Evolutionary conservation across 106 monocot species (phyloP).

Genomic region (Phalaenopsis aphrodite): DNA sequence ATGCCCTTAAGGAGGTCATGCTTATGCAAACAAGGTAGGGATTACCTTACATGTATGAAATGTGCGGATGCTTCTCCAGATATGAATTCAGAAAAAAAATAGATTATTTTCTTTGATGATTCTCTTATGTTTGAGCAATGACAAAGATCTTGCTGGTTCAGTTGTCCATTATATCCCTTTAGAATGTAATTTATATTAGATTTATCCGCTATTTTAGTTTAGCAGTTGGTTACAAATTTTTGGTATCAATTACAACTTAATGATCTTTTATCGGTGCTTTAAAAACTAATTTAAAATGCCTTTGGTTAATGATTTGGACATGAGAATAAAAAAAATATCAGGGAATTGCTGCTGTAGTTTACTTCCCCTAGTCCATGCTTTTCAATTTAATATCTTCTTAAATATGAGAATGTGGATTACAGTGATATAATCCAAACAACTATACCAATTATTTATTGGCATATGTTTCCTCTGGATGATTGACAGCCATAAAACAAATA

Average conservation of each 20-base stretch:
- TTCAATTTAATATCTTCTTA: neutral
- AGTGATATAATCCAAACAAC: neutral
- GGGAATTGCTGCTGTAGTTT: neutral
- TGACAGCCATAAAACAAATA: neutral
- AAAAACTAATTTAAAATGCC: neutral
- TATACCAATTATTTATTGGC: neutral
- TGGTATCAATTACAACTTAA: neutral
- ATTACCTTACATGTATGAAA: neutral
- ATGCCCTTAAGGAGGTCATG: neutral
- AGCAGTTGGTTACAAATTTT: neutral
- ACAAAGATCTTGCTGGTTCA: neutral
- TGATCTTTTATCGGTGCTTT: neutral
- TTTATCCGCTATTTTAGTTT: neutral
- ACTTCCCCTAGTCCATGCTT: neutral
- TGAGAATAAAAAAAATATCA: neutral
- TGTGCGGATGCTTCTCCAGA: neutral
- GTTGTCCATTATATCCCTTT: neutral
- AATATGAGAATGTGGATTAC: neutral
- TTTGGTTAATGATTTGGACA: neutral
- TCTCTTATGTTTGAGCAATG: neutral
- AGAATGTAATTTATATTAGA: neutral
- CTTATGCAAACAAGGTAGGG: neutral
- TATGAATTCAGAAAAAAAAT: neutral
- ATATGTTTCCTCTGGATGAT: neutral
- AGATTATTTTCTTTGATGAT: neutral